Evolutionary conservation across 2,329 filamentous ascomycete species (phyloP), one percentile per base, ranked within the genome.

Genomic region (Hypomyces rosellus): DNA sequence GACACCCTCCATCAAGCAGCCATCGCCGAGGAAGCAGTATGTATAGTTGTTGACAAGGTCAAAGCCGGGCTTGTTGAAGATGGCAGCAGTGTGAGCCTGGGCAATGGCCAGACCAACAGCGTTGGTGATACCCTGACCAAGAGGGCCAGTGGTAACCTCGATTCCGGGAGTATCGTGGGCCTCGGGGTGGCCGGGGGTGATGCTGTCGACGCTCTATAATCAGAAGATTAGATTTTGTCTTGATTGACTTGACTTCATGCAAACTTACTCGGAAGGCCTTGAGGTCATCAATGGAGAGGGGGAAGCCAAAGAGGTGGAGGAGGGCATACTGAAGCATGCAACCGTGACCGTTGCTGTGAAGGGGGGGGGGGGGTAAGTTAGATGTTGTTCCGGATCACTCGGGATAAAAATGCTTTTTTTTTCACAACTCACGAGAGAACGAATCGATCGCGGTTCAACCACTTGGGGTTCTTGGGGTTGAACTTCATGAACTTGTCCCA

Each of bases 291-390:
- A 99, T 78, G 65, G 82, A 81, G 62, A 99, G 64, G 57, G 75
- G 82, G 72, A 95, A 99, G 71, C 93, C 93, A 74, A 91, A 96
- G 51, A 99, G 81, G 79, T 99, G 93, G 65, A 99, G 87, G 62
- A 99, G 82, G 65, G 92, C 88, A 85, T 99, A 99, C 73, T 96
- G 93, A 55, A 99, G 89, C 91, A 99, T 96, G 83, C 93, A 99
- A 64, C 86, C 93, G 77, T 99, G 93, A 63, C 93, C 93, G 80
- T 99, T 99, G 55, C 91, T 96, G 63, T 46, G 45, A 47, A 14
- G 45, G 47, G 20, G 42, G 49, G 12, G 14, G 45, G 47, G 20
- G 42, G 49, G 12, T 38, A 48, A 18, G 51, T 55, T 16, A 50
- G 47, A 20, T 33, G 12, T 5, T 42, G 39, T 20, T 20, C 5